Conservation (phyloP, 208 protist genomes). For the Balamuthia mandrillaris region DNA sequence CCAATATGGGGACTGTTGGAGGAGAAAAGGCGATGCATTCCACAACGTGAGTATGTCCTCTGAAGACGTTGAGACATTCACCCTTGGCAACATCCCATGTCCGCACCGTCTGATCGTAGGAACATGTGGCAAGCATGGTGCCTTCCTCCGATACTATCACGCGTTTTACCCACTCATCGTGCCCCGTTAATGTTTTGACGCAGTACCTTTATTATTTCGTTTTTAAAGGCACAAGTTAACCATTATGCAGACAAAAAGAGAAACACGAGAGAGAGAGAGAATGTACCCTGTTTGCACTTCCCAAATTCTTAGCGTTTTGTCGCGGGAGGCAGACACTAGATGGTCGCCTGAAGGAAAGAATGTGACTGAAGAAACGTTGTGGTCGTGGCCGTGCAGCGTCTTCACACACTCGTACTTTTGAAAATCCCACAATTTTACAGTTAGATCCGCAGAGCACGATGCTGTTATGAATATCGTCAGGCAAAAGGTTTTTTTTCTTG, state of each 20-base stretch:
- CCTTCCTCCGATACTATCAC: conserved; percentile 49
- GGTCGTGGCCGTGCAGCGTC: conserved; percentile 68
- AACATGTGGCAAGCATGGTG: conserved; percentile 43
- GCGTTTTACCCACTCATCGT: conserved; percentile 71
- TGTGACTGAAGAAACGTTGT: conserved; percentile 66
- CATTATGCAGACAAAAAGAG: not conserved
- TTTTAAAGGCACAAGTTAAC: not conserved
- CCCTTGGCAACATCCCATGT: conserved; percentile 56
- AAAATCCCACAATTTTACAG: conserved; percentile 68
- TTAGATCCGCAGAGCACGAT: conserved; percentile 63
- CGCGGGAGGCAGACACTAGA: conserved; percentile 51
- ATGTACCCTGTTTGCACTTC: conserved; percentile 56
- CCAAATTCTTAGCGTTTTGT: conserved; percentile 70
- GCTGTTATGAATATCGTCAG: conserved; percentile 7
- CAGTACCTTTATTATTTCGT: conserved; percentile 56
- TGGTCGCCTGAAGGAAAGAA: conserved; percentile 56
- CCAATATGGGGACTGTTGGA: conserved; percentile 27
- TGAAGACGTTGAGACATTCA: conserved; percentile 51
- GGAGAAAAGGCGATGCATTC: conserved; percentile 67
- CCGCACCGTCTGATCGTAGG: conserved; percentile 57
- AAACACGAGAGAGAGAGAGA: not conserved
- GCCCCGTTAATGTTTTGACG: conserved; percentile 63
- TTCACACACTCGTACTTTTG: conserved; percentile 50
- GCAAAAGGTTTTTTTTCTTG: not conserved
- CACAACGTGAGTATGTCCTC: conserved; percentile 58